Percentiles rank a stretch among this genome's conserved stretches.
Conservation (phyloP, 2,329 filamentous ascomycete genomes). For the Microcyclospora tardicrescens region DNA sequence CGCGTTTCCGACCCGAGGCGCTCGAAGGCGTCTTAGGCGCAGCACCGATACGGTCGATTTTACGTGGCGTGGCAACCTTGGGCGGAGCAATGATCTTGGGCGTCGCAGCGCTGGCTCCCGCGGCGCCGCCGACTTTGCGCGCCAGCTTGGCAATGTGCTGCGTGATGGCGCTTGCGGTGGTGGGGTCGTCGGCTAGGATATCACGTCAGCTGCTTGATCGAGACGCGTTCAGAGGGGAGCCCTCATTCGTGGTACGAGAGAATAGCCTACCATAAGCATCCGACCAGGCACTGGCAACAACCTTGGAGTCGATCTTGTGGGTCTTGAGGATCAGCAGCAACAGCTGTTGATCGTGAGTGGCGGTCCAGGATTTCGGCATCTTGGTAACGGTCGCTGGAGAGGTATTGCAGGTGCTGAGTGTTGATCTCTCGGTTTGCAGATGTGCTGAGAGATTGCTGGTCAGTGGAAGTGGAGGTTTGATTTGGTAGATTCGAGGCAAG, state of each 20-base stretch:
- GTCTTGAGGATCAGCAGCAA: slow-evolving; percentile 12
- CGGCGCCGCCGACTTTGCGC: neutral
- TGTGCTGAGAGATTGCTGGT: neutral
- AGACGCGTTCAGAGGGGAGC: too few species aligned
- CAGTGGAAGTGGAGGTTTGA: neutral
- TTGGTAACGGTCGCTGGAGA: neutral
- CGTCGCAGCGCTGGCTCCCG: slow-evolving; percentile 3
- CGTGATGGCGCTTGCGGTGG: slow-evolving; percentile 9
- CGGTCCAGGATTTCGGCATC: slow-evolving; percentile 14
- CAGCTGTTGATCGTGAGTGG: slow-evolving; percentile 13
- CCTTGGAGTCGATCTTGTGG: slow-evolving; percentile 8
- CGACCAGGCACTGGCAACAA: slow-evolving; percentile 7
- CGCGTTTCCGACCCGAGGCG: slow-evolving; percentile 7
- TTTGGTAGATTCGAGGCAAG: neutral
- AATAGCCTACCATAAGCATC: slow-evolving; percentile 5
- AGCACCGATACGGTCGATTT: slow-evolving; percentile 2
- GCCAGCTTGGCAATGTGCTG: slow-evolving; percentile 12
- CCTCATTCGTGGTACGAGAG: too few species aligned
- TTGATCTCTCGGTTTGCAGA: neutral
- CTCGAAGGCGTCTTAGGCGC: slow-evolving; percentile 6
- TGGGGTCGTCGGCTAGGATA: too few species aligned
- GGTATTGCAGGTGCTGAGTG: neutral
- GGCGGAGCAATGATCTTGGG: neutral
- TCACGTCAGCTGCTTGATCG: too few species aligned
- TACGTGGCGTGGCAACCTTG: slow-evolving; percentile 1